Evolutionary conservation across 2,329 filamentous ascomycete species (phyloP), one percentile per base, ranked within the genome.

Genomic region (Ophiostoma fasciatum): DNA sequence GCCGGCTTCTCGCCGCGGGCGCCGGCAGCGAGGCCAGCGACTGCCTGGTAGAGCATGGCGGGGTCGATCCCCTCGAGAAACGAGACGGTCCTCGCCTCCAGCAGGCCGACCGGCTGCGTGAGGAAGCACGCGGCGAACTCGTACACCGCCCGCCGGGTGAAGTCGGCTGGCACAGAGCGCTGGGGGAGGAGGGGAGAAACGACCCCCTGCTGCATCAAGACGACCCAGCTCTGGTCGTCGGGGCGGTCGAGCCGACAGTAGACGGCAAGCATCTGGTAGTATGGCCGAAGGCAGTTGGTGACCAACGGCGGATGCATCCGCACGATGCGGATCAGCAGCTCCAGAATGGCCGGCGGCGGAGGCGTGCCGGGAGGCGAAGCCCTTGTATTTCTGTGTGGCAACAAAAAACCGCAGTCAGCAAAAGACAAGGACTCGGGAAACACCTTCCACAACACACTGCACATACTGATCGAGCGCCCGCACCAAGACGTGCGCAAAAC

Each of bases 101-200:
- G 55, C 7, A 63, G 47, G 2, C 36, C 28, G 3, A 72, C 36
- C 12, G 48, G 45, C 12, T 48, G 48, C 1, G 57, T 49, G 9
- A 67, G 40, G 38, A 64, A 64, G 4, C 47, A 46, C n/a, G 51
- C 47, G 3, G 55, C 56, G 35, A 66, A 52, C 4, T 55, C 52
- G 17, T 41, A 38, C 26, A 63, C 63, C 1, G 53, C 52, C 3
- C 28, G 37, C 11, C 11, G 15, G 13, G 18, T 26, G n/a, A 38
- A 35, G 32, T 7, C 18, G 19, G 31, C 32, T 18, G 13, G 23
- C 18, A 15, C 9, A 9, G 7, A 12, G n/a, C n/a, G n/a, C n/a
- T n/a, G n/a, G 6, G 14, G 19, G 14, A 21, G 5, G 10, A 47
- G 27, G 5, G 39, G 45, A 6, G 43, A 45, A 19, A 49, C 38